Conservation (phyloP, 768 basidiomycete species). For the Tylopilus balloui region DNA sequence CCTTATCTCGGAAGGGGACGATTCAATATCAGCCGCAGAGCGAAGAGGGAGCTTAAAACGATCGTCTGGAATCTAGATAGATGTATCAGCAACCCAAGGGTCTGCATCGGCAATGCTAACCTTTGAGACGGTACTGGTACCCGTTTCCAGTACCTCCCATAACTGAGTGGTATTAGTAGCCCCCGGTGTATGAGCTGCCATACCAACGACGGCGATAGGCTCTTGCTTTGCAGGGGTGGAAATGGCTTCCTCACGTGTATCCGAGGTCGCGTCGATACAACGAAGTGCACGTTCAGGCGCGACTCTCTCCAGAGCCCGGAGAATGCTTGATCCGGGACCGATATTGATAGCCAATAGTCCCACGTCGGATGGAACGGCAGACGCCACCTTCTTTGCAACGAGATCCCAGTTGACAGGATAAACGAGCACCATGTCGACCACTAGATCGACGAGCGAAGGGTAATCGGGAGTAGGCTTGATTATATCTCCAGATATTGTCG, state of each 20-base stretch:
- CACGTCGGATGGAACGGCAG: conserved; percentile 9
- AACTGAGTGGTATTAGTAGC: conserved; percentile 44
- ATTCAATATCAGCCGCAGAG: conserved; percentile 16
- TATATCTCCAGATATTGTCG: conserved; percentile 40
- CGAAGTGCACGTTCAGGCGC: conserved; percentile 22
- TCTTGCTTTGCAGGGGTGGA: conserved; percentile 32
- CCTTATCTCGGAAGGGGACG: conserved; percentile 42
- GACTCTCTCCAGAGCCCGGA: conserved; percentile 37
- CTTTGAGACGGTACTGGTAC: conserved; percentile 52
- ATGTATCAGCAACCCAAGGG: conserved; percentile 1
- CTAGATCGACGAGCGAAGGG: conserved; percentile 36
- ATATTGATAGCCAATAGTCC: conserved; percentile 42
- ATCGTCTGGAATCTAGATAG: conserved; percentile 51
- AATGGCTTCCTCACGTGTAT: conserved; percentile 1
- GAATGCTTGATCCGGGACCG: conserved; percentile 43
- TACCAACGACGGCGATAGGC: conserved; percentile 67
- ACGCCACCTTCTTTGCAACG: conserved; percentile 32
- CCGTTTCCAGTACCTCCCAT: conserved; percentile 57
- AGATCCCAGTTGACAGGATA: conserved; percentile 52
- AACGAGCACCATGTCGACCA: conserved; percentile 40
- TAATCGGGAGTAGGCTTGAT: conserved; percentile 22
- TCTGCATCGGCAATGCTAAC: conserved; percentile 32
- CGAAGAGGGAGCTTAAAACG: conserved; percentile 51
- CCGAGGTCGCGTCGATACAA: conserved; percentile 16
- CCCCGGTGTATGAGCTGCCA: conserved; percentile 55